phyloP scores from a whole-genome alignment of 2,329 filamentous ascomycete species.

The Aureobasidium lini region DNA sequence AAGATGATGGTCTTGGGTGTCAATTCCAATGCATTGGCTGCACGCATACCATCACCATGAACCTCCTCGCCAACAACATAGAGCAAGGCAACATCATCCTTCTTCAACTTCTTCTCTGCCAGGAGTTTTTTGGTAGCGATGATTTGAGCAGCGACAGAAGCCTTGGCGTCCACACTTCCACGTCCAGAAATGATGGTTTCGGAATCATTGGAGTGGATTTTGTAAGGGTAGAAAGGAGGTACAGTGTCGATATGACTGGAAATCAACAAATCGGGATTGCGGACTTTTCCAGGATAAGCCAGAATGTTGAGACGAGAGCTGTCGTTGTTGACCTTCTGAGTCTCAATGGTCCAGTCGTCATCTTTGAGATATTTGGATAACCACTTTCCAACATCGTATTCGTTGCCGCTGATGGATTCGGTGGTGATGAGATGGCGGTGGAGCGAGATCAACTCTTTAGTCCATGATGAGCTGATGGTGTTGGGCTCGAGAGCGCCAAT shows the following conservation, averaged over 20 bases:
- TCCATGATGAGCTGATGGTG: slow-evolving; percentile 8
- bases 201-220: slow-evolving; percentile 44
- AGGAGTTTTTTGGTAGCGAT: slow-evolving; percentile 54
- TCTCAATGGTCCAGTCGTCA: slow-evolving; percentile 56
- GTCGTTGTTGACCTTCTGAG: slow-evolving; percentile 41
- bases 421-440: slow-evolving; percentile 70
- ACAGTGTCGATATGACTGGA: slow-evolving; percentile 78
- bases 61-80: slow-evolving; percentile 77
- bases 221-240: slow-evolving; percentile 65
- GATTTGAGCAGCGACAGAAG: slow-evolving; percentile 62
- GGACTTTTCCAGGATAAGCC: slow-evolving; percentile 50
- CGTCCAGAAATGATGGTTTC: slow-evolving; percentile 57
- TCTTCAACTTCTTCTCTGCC: slow-evolving; percentile 30
- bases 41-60: slow-evolving; percentile 70
- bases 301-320: slow-evolving; percentile 64
- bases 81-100: slow-evolving; percentile 44
- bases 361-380: slow-evolving; percentile 58
- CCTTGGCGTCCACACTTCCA: slow-evolving; percentile 59
- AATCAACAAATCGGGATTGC: slow-evolving; percentile 55
- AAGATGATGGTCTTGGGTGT: slow-evolving; percentile 65
- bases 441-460: slow-evolving; percentile 54
- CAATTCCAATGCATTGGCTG: slow-evolving; percentile 41
- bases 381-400: slow-evolving; percentile 61
- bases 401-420: slow-evolving; percentile 63
- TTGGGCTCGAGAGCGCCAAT: background rate